These are phyloP conservation scores for Mortierella sp. DNA, from an alignment of 371 early-diverging fungal genomes.

Conservation along the genomic window DNA sequence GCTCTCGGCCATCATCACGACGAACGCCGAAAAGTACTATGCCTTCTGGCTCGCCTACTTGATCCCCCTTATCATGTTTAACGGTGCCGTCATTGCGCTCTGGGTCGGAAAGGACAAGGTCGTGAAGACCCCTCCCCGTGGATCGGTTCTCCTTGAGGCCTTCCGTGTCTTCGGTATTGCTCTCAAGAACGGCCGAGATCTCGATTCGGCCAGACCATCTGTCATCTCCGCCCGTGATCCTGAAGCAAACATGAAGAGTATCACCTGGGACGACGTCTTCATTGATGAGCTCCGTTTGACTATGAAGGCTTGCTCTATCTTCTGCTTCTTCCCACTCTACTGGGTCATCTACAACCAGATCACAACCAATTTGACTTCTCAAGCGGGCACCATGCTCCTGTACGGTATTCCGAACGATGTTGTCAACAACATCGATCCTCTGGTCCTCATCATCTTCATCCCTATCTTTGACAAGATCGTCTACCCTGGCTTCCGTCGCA, in stretches of 20 bases:
- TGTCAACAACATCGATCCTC: slow-evolving; percentile 62
- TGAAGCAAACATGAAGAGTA: slow-evolving; percentile 1
- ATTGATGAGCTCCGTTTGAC: slow-evolving; percentile 77
- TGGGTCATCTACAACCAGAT: slow-evolving; percentile 85
- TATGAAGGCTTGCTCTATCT: slow-evolving; percentile 74
- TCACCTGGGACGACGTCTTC: slow-evolving; percentile 78
- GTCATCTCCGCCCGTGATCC: slow-evolving; percentile 26
- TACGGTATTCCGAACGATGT: slow-evolving; percentile 69
- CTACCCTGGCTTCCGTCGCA: slow-evolving; percentile 74
- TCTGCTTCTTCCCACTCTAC: slow-evolving; percentile 79
- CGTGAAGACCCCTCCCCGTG: slow-evolving; percentile 70
- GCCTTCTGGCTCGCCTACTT: slow-evolving; percentile 66
- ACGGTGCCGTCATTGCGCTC: slow-evolving; percentile 66
- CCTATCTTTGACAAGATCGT: slow-evolving; percentile 77
- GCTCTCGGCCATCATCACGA: slow-evolving; percentile 57
- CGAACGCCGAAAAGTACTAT: slow-evolving; percentile 48
- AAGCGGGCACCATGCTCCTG: slow-evolving; percentile 75
- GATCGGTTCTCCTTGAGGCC: slow-evolving; percentile 53
- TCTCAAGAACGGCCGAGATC: slow-evolving; percentile 37
- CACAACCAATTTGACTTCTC: slow-evolving; percentile 77
- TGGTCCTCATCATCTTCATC: slow-evolving; percentile 74
- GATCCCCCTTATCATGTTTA: slow-evolving; percentile 76
- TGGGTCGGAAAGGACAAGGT: slow-evolving; percentile 68
- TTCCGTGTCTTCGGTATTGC: slow-evolving; percentile 45
- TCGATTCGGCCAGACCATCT: slow-evolving; percentile 53